These are phyloP conservation scores for Wickerhamia fluorescens DNA, from an alignment of 805 yeast species.

Conservation along the genomic window DNA sequence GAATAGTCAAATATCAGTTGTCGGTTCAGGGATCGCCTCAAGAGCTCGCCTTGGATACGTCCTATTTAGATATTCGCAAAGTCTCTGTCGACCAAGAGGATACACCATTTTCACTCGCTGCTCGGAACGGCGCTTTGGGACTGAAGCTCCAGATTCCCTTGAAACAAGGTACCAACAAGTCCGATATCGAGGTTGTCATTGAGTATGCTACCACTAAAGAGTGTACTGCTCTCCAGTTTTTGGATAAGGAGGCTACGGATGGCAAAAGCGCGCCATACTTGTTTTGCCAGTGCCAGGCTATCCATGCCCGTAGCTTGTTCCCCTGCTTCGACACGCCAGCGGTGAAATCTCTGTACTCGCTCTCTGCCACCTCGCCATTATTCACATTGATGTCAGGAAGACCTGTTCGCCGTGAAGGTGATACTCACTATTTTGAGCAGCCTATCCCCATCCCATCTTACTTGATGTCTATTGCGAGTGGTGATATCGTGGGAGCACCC, in stretches of 20 bases:
- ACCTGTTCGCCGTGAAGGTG: conserved; percentile 11
- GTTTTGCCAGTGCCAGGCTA: conserved; percentile 31
- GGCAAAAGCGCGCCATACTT: conserved; percentile 29
- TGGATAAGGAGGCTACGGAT: conserved; percentile 14
- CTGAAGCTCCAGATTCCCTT: conserved; percentile 13
- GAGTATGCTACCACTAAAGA: conserved; percentile 21
- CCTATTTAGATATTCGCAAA: conserved; percentile 14
- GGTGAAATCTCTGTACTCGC: conserved; percentile 20
- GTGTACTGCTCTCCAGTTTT: conserved; percentile 29
- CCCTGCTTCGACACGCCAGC: conserved; percentile 34
- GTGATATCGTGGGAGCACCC: conserved; percentile 20
- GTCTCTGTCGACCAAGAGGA: conserved; percentile 14
- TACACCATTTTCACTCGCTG: conserved; percentile 7
- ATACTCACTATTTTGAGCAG: conserved; percentile 20
- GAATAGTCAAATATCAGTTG: conserved; percentile 17
- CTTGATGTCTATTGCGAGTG: conserved; percentile 28
- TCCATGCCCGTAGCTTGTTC: conserved; percentile 29
- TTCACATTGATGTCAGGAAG: conserved; percentile 25
- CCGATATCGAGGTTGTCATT: conserved; percentile 10
- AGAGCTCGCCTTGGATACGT: conserved; percentile 19
- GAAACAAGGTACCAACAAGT: neutral
- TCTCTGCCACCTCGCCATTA: conserved; percentile 19
- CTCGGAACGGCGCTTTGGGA: conserved; percentile 18
- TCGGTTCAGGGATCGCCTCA: conserved; percentile 2
- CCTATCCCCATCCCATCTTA: conserved; percentile 31